Evolutionary conservation across 805 yeast genomes (phyloP).

Genomic region (Gaillardinia entomophila): DNA sequence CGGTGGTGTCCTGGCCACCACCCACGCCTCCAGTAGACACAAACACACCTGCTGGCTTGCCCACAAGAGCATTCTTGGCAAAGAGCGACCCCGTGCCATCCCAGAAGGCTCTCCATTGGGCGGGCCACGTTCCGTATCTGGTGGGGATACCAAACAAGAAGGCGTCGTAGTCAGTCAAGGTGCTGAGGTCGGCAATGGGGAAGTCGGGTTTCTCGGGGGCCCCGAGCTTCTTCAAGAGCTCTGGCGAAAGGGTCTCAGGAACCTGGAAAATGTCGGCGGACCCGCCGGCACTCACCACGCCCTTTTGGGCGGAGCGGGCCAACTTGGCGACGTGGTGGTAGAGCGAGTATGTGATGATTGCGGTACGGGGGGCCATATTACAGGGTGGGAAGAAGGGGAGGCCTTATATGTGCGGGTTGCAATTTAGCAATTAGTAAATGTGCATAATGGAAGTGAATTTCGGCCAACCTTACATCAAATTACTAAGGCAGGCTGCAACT

Average conservation of each 20-base stretch:
- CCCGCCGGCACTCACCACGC: constrained; percentile 64
- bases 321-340: constrained; percentile 70
- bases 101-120: constrained; percentile 74
- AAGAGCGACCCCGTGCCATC: constrained; percentile 73
- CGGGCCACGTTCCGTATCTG: constrained; percentile 68
- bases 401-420: too few species aligned
- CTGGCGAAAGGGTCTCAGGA: constrained; percentile 64
- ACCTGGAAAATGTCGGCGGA: constrained; percentile 69
- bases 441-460: too few species aligned
- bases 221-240: constrained; percentile 48
- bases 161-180: constrained; percentile 61
- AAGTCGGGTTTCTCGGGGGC: constrained; percentile 46
- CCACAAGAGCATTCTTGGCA: constrained; percentile 63
- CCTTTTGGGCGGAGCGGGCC: constrained; percentile 63
- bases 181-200: constrained; percentile 47
- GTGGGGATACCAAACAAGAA: constrained; percentile 78
- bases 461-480: too few species aligned
- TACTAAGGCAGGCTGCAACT: too few species aligned
- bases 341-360: constrained; percentile 55
- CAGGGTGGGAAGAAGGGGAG: too few species aligned
- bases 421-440: too few species aligned
- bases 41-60: constrained; percentile 71
- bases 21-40: constrained; percentile 68
- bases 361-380: constrained; percentile 36
- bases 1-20: constrained; percentile 78